phyloP scores from a whole-genome alignment of 768 basidiomycete genomes.

The Suillus brevipes region DNA sequence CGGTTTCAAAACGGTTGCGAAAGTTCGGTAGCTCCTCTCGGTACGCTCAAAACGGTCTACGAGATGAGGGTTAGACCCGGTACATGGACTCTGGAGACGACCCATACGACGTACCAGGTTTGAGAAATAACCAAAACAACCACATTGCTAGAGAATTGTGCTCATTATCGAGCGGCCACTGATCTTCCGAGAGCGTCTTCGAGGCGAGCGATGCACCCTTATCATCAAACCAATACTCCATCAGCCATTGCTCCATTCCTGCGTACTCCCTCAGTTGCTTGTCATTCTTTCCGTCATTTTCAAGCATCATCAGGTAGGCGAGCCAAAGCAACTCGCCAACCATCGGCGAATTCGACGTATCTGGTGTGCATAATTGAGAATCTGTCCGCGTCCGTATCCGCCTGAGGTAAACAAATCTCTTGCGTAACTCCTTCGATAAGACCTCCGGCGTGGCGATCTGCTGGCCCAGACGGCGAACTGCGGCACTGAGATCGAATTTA shows the following conservation, averaged over 20 bases:
- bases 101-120: slow-evolving; percentile 47
- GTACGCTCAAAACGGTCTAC: slow-evolving; percentile 50
- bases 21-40: slow-evolving; percentile 43
- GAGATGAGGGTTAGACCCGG: background rate
- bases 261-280: slow-evolving; percentile 71
- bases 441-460: slow-evolving; percentile 40
- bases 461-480: slow-evolving; percentile 49
- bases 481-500: slow-evolving; percentile 65
- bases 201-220: slow-evolving; percentile 55
- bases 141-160: slow-evolving; percentile 68
- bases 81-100: slow-evolving; percentile 1
- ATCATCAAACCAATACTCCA: slow-evolving; percentile 64
- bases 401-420: slow-evolving; percentile 58
- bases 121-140: slow-evolving; percentile 75
- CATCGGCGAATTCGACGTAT: slow-evolving; percentile 17
- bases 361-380: slow-evolving; percentile 24
- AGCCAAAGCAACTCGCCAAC: slow-evolving; percentile 55
- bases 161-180: slow-evolving; percentile 59
- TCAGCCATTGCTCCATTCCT: slow-evolving; percentile 60
- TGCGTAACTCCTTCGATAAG: slow-evolving; percentile 63
- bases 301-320: slow-evolving; percentile 76
- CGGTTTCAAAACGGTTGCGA: slow-evolving; percentile 53
- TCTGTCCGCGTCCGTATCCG: slow-evolving; percentile 47
- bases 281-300: slow-evolving; percentile 76
- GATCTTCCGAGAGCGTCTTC: slow-evolving; percentile 39